Evolutionary conservation across 164 flowering plant genomes (phyloP).

Genomic region (Saururus chinensis): DNA sequence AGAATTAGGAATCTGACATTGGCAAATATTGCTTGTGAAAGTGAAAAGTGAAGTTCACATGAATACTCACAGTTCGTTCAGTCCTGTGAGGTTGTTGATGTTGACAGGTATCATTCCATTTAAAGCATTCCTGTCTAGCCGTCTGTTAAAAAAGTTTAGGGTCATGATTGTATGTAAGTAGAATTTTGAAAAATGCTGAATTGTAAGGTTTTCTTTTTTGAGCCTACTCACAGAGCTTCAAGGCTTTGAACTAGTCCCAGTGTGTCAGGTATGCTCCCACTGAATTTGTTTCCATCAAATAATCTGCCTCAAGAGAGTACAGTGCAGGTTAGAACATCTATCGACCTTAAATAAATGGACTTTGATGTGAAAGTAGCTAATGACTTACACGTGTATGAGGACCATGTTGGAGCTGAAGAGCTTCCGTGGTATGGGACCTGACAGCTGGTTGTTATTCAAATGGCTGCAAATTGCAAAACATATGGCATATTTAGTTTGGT

Average conservation of each 20-base stretch:
- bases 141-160: conserved; percentile 28
- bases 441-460: conserved; percentile 79
- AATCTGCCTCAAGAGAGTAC: conserved; percentile 29
- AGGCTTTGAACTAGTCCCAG: conserved; percentile 60
- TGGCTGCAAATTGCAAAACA: conserved; percentile 43
- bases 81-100: conserved; percentile 48
- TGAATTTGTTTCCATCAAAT: conserved; percentile 70
- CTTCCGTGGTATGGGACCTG: conserved; percentile 53
- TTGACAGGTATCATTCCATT: conserved; percentile 47
- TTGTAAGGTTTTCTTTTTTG: neutral
- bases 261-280: conserved; percentile 57
- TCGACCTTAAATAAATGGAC: neutral
- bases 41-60: neutral
- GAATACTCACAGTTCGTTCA: conserved; percentile 61
- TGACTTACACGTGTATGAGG: conserved; percentile 76
- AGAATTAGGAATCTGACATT: neutral
- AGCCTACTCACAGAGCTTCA: conserved; percentile 86
- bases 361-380: neutral
- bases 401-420: conserved; percentile 71
- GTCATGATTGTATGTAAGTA: neutral
- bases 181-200: neutral
- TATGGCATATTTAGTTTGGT: neutral
- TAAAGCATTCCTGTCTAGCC: conserved; percentile 68
- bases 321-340: neutral
- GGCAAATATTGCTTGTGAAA: neutral